phyloP scores from a whole-genome alignment of 805 yeast genomes.

The Cyberlindnera amylophila region DNA sequence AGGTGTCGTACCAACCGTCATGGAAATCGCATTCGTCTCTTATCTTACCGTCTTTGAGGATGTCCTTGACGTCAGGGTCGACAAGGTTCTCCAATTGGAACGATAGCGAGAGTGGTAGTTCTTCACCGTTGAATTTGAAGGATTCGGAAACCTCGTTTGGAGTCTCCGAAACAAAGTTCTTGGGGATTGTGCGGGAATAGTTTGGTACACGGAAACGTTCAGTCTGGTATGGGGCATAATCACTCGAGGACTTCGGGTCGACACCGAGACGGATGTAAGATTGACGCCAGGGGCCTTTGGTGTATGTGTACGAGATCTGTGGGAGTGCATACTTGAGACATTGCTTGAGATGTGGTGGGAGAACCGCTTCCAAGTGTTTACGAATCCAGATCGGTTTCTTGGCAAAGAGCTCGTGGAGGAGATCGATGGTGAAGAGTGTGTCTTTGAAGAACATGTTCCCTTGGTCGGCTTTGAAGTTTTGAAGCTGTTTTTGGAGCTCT shows the following conservation, averaged over 20 bases:
- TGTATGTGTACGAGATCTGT: conserved; percentile 73
- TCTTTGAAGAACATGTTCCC: conserved; percentile 27
- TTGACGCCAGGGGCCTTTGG: conserved; percentile 94
- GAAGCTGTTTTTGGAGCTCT: conserved; percentile 44
- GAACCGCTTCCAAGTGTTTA: conserved; percentile 55
- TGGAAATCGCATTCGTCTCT: conserved; percentile 47
- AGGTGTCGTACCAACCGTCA: conserved; percentile 77
- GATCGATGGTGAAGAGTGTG: conserved; percentile 28
- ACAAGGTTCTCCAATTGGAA: conserved; percentile 77
- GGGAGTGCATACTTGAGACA: conserved; percentile 76
- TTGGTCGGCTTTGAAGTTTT: conserved; percentile 31
- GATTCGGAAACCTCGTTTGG: conserved; percentile 38
- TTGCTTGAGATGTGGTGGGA: conserved; percentile 42
- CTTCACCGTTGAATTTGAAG: conserved; percentile 68
- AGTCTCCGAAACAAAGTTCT: conserved; percentile 30
- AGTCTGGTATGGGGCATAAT: conserved; percentile 68
- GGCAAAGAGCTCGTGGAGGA: conserved; percentile 47
- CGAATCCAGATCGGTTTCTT: conserved; percentile 84
- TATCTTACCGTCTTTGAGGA: conserved; percentile 39
- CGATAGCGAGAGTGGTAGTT: conserved; percentile 63
- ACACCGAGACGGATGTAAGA: conserved; percentile 75
- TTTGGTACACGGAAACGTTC: conserved; percentile 59
- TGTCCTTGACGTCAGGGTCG: conserved; percentile 53
- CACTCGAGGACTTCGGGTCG: conserved; percentile 59
- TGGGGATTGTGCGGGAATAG: conserved; percentile 30